Evolutionary conservation across 1,284 basidiomycete genomes (phyloP), one percentile per base, ranked within the genome.

Genomic region (Sporisorium scitamineum): DNA sequence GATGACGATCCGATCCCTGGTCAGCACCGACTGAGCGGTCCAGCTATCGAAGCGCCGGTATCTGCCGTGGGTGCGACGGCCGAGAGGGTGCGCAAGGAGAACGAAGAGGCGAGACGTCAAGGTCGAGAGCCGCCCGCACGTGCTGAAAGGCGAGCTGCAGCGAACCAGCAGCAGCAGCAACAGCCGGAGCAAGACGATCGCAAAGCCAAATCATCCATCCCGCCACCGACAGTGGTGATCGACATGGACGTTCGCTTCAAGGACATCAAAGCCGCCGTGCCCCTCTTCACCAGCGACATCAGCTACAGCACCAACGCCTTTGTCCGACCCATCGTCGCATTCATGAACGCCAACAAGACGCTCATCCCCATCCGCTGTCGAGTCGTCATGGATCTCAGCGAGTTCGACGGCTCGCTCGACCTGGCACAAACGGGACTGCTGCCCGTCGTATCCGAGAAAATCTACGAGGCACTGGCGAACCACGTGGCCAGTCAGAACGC

Each of bases 201-300:
- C 24, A 41, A 60, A 31, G 27, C 45, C 1, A 66, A 71, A 48
- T 39, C 59, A 5, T 48, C 65, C 31, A 60, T 79, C 27, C 79
- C 80, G 0, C 77, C 76, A 0, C 81, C 78, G 0, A 79, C 87
- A 42, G 90, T 97, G 7, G 87, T 88, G 18, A 91, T 99, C 66
- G 96, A 98, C 84, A 93, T 99, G 77, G 97, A 99, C 86, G 85
- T 99, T 77, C 88, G 97, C 61, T 97, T 99, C 87, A 90, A 95
- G 59, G 97, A 99, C 86, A 86, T 99, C 85, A 98, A 98, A 86
- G 96, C 96, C 32, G 93, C 91, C 13, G 94, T 99, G 18, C 97
- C 96, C 0, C 76, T 85, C 31, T 84, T 84, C 54, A 78, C 80
- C 53, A 71, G 67, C 45, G 81, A 82, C 50, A 85, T 99, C 63